A percentile compares a stretch with the other conserved stretches of the same genome.
phyloP scores from a whole-genome alignment of 768 basidiomycete species.

The Auricularia heimuer region DNA sequence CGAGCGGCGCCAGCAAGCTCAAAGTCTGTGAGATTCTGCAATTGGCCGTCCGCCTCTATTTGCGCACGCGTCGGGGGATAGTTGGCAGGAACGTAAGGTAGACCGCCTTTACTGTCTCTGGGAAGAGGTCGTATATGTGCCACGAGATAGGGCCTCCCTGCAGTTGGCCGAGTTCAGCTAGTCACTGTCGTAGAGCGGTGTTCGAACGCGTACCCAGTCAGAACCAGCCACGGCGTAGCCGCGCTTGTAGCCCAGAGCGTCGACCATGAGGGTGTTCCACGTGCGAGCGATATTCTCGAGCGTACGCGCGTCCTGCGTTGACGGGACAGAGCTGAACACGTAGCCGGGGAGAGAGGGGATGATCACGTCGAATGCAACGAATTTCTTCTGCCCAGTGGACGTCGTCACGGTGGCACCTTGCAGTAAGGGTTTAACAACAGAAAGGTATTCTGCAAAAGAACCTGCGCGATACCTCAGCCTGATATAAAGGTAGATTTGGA shows the following conservation, averaged over 20 bases:
- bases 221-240: slow-evolving; percentile 15
- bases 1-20: neutral
- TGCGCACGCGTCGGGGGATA: neutral
- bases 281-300: slow-evolving; percentile 17
- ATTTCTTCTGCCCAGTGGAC: neutral
- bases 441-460: slow-evolving; percentile 3
- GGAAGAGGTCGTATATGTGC: slow-evolving; percentile 7
- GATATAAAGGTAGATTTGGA: neutral
- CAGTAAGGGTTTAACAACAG: neutral
- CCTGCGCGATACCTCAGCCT: neutral
- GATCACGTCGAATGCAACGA: slow-evolving; percentile 7
- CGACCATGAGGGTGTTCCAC: slow-evolving; percentile 19
- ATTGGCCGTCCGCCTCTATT: neutral
- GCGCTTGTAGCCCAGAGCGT: slow-evolving; percentile 16
- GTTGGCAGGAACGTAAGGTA: slow-evolving; percentile 11
- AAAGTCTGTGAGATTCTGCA: neutral
- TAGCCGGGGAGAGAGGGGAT: slow-evolving; percentile 14
- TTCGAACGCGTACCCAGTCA: slow-evolving; percentile 14
- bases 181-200: neutral
- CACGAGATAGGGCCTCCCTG: slow-evolving; percentile 4
- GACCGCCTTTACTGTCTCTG: slow-evolving; percentile 7
- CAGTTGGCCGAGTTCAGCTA: neutral
- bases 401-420: neutral
- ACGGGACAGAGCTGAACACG: slow-evolving; percentile 13
- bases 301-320: slow-evolving; percentile 11